Evolutionary conservation across 768 basidiomycete genomes (phyloP).

Genomic region (Russula earlei): DNA sequence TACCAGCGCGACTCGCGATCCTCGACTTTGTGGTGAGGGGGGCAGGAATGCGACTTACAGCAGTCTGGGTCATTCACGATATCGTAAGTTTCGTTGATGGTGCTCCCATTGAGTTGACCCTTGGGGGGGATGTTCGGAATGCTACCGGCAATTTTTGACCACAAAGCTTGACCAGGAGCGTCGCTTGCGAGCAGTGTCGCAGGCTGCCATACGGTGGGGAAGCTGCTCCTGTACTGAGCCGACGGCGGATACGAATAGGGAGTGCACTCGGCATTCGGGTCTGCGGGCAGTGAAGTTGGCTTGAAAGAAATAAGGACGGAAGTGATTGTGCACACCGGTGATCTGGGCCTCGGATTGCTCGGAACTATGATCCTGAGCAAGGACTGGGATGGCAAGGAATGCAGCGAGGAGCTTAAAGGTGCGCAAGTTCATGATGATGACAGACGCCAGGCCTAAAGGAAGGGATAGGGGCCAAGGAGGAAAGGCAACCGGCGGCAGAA

Average conservation of each 20-base stretch:
- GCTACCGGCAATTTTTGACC: constrained; percentile 32
- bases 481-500: too few relatives aligned
- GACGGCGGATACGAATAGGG: constrained; percentile 12
- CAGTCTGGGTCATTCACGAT: constrained; percentile 16
- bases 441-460: too few relatives aligned
- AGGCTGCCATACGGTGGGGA: constrained; percentile 10
- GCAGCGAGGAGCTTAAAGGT: not conserved
- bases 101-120: constrained; percentile 3
- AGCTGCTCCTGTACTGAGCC: not conserved
- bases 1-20: not conserved
- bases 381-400: not conserved
- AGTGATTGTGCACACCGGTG: not conserved
- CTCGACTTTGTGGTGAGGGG: not conserved
- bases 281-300: not conserved
- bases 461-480: too few relatives aligned
- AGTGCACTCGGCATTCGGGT: constrained; percentile 14
- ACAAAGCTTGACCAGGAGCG: constrained; percentile 27
- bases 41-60: constrained; percentile 6
- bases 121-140: constrained; percentile 44
- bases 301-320: too few relatives aligned
- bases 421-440: not conserved
- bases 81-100: constrained; percentile 1
- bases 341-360: constrained; percentile 18
- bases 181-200: constrained; percentile 14
- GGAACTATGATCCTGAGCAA: constrained; percentile 7